phyloP scores from a whole-genome alignment of 2,329 filamentous ascomycete genomes.

The Balansia obtecta region DNA sequence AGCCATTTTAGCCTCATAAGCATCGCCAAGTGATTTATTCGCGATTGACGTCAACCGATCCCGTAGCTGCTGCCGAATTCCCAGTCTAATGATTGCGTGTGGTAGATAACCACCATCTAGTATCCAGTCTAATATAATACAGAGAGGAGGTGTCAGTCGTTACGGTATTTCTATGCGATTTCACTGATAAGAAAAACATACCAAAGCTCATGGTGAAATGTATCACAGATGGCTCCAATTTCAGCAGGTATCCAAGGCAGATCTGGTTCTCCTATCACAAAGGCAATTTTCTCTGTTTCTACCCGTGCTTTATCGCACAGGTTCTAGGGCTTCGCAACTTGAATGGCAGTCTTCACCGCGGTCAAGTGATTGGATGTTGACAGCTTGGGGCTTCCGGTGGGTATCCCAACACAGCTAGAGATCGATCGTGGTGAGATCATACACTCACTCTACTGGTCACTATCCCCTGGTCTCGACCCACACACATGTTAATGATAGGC shows the following conservation, averaged over 20 bases:
- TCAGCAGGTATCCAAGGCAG: not conserved
- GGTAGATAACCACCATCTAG: conserved; percentile 56
- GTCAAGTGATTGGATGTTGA: not conserved
- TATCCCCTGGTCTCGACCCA: too few relatives aligned
- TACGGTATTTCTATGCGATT: not conserved
- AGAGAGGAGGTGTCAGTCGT: not conserved
- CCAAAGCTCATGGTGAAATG: conserved; percentile 1
- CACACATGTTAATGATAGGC: too few relatives aligned
- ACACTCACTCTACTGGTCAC: too few relatives aligned
- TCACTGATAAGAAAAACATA: not conserved
- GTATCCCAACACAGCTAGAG: too few relatives aligned
- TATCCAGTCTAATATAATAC: conserved; percentile 32
- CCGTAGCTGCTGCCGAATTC: conserved; percentile 54
- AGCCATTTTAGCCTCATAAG: conserved; percentile 47
- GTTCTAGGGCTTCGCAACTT: not conserved
- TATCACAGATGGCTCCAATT: not conserved
- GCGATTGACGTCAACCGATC: conserved; percentile 44
- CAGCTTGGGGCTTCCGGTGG: not conserved
- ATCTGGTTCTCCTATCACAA: not conserved
- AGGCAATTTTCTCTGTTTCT: not conserved
- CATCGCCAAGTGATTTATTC: conserved; percentile 37
- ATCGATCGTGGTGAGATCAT: too few relatives aligned
- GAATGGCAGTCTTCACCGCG: not conserved
- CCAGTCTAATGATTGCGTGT: conserved; percentile 46
- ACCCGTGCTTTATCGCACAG: not conserved